Evolutionary conservation across 768 basidiomycete genomes (phyloP), one percentile per base, ranked within the genome.

Genomic region (Astraeus odoratus): DNA sequence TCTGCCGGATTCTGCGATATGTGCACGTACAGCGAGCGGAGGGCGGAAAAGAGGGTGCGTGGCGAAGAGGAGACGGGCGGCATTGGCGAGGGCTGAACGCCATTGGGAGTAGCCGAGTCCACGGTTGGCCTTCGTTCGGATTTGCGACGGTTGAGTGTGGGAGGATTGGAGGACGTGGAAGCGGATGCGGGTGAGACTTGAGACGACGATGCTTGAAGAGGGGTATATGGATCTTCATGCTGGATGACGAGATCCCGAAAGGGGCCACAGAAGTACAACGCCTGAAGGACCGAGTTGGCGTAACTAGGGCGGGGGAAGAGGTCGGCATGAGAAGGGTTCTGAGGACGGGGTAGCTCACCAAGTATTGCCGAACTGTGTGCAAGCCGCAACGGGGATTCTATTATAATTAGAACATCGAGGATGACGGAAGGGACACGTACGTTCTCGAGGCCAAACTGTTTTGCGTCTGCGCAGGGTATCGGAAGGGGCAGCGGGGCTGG

Each of bases 241-340:
- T 84, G 87, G n/a, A 86, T 67, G 54, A 97, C 74, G 46, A 96
- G 86, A 40, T 94, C 86, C 41, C 94, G 78, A 62, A 99, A 97
- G 1, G 95, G 94, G 19, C 78, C 69, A 62, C 93, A 97, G 64
- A 94, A 95, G 70, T 97, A 99, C 44, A 98, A 78, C 0, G 96
- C 84, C 64, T 99, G 95, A 13, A 99, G 75, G 19, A 99, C 92
- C n/a, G 95, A 96, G 67, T 98, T 99, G 70, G 87, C 93, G 66
- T 99, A 99, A 69, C 93, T 93, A 39, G 18, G 62, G 15, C 41
- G 25, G 47, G 43, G 24, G 51, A 25, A 38, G 44, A 40, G 23
- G 55, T 63, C 42, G 60, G 57, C 48, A 35, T 29, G 8, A 35
- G 19, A n/a, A 40, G n/a, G 29, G 10, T 27, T 44, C 35, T 42